Evolutionary conservation across 805 yeast species (phyloP), one percentile per base, ranked within the genome.

Genomic region (Metschnikowia cerradonensis): DNA sequence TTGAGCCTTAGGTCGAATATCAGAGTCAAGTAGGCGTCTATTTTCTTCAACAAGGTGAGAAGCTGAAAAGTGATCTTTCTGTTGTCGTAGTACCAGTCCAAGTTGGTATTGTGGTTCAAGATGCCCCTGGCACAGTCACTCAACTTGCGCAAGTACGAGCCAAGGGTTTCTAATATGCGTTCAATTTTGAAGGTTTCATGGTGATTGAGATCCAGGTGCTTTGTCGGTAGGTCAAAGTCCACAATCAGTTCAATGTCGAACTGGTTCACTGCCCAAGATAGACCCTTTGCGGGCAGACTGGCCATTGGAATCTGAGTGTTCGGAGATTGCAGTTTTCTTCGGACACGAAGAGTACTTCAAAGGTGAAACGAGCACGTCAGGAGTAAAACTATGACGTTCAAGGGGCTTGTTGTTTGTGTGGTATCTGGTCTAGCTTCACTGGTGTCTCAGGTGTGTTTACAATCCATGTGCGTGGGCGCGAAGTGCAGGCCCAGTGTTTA

Each of bases 181-280:
- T 31, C 40, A 30, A 70, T 56, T 30, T 65, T 64, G 54, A 62
- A 50, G 19, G 64, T 46, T 17, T 67, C 70, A 48, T 66, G 41
- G 14, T 37, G 38, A 22, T 32, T 45, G 19, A 45, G 34, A 15
- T 31, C 30, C 19, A 17, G 43, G 30, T 30, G n/a, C 11, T 37
- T 34, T 5, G 6, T 30, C 30, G 41, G 41, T 31, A 45, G 48
- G 31, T 45, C 37, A 22, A 20, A 31, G n/a, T 45, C 48, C 19
- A 45, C 37, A 15, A 45, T 38, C 41, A 37, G 48, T 15, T 45
- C 48, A 3, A 45, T 20, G 8, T 45, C 43, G 13, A 38, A 38
- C n/a, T 45, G 43, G 30, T 32, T 37, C 14, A 45, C 36, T 20
- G 48, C 48, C 48, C 48, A 45, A 14, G 43, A 32, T 36, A 45